A percentile compares a stretch with the other conserved stretches of the same genome.
phyloP scores from a whole-genome alignment of 306 rosid genomes.

The Dalbergia cultrata region DNA sequence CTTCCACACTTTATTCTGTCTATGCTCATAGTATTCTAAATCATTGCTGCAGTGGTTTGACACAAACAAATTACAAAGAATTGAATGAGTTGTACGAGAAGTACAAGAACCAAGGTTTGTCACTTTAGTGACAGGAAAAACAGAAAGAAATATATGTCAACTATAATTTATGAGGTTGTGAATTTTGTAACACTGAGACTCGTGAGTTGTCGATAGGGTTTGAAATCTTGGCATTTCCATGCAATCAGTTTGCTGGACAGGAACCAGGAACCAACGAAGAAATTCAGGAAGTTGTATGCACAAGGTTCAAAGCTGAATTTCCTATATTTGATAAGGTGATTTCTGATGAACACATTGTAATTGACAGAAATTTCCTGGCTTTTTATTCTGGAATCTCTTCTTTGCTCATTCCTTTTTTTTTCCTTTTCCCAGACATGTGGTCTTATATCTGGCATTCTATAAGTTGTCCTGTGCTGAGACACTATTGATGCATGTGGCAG shows the following conservation, averaged over 20 bases:
- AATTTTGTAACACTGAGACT: constrained; percentile 20
- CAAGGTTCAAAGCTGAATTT: constrained; percentile 87
- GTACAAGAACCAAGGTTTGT: constrained; percentile 79
- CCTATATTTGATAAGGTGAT: constrained; percentile 90
- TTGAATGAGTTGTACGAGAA: constrained; percentile 72
- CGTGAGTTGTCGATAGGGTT: constrained; percentile 56
- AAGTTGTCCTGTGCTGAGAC: neutral
- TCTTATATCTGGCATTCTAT: constrained; percentile 11
- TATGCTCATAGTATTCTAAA: constrained; percentile 18
- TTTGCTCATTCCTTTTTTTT: neutral
- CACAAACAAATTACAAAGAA: constrained; percentile 87
- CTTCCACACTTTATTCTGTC: neutral
- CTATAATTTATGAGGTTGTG: constrained; percentile 5
- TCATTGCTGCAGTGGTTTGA: constrained; percentile 78
- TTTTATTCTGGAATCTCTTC: constrained; percentile 5
- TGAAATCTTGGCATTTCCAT: constrained; percentile 97
- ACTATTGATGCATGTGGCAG: constrained; percentile 12
- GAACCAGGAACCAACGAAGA: constrained; percentile 88
- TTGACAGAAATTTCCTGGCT: neutral
- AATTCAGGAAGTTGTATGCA: constrained; percentile 79
- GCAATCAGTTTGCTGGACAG: constrained; percentile 91
- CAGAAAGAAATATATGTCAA: constrained; percentile 11
- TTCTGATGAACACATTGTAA: constrained; percentile 27
- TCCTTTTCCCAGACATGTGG: neutral
- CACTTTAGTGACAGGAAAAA: constrained; percentile 30